phyloP scores from a whole-genome alignment of 441 rosid genomes.

The Gossypium trilobum region DNA sequence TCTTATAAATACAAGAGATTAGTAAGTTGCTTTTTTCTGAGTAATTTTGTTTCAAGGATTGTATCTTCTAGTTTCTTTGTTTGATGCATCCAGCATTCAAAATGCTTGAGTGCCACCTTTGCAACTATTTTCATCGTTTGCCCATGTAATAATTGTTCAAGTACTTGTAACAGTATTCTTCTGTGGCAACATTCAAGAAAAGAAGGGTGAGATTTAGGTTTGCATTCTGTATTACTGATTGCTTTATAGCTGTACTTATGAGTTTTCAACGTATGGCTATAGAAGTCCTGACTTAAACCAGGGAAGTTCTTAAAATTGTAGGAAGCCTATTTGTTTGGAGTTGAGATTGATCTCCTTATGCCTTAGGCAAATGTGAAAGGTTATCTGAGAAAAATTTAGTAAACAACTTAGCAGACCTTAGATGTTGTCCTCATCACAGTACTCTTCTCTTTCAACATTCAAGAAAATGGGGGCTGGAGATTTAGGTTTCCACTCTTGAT shows the following conservation, averaged over 20 bases:
- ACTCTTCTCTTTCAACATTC: background rate
- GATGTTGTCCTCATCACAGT: background rate
- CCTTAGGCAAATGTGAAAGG: background rate
- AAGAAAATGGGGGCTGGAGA: background rate
- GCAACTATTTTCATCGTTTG: background rate
- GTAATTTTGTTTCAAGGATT: background rate
- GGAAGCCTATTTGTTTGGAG: background rate
- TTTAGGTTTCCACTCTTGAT: background rate
- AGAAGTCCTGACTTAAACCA: background rate
- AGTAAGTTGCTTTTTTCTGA: background rate
- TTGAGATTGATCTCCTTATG: background rate
- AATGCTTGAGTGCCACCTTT: background rate
- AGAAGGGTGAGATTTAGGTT: background rate
- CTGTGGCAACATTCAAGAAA: background rate
- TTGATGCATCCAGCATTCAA: background rate
- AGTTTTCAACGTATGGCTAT: background rate
- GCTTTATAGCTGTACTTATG: background rate
- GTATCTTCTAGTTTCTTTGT: background rate
- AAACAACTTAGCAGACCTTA: background rate
- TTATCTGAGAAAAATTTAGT: background rate
- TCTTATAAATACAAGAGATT: background rate
- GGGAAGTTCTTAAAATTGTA: conserved; percentile 7
- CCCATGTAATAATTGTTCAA: background rate
- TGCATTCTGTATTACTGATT: background rate
- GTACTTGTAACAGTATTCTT: background rate